These are phyloP conservation scores for Tremella mesenterica DNA, from an alignment of 768 basidiomycete genomes.

Conservation along the genomic window DNA sequence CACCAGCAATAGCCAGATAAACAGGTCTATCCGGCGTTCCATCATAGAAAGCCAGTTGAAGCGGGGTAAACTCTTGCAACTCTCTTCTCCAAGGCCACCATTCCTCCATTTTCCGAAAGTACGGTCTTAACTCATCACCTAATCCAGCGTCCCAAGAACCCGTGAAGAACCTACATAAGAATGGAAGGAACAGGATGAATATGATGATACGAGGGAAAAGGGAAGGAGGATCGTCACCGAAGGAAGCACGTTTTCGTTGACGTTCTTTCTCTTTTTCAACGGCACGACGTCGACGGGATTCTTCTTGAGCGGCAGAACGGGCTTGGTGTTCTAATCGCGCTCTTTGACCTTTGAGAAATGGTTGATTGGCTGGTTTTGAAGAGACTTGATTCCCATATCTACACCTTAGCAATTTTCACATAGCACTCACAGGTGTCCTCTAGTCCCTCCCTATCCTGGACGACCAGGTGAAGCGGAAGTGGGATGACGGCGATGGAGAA, in stretches of 20 bases:
- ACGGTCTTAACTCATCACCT: neutral
- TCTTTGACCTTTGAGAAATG: slow-evolving; percentile 50
- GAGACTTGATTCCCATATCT: slow-evolving; percentile 51
- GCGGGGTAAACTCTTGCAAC: slow-evolving; percentile 57
- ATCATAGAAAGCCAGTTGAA: slow-evolving; percentile 58
- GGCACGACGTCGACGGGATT: slow-evolving; percentile 52
- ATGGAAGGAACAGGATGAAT: slow-evolving; percentile 19
- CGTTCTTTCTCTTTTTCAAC: no score
- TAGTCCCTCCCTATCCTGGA: no score
- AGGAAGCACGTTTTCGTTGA: slow-evolving; percentile 25
- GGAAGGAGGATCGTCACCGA: slow-evolving; percentile 50
- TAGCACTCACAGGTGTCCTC: no score
- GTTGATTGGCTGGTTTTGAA: slow-evolving; percentile 55
- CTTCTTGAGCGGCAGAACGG: slow-evolving; percentile 34
- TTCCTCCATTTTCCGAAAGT: neutral
- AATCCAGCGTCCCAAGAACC: slow-evolving; percentile 9
- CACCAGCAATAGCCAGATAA: slow-evolving; percentile 84
- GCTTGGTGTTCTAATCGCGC: slow-evolving; percentile 58
- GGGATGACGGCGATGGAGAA: no score
- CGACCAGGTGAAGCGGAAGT: no score
- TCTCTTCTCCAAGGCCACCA: slow-evolving; percentile 37
- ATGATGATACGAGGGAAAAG: slow-evolving; percentile 46
- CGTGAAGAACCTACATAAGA: slow-evolving; percentile 53
- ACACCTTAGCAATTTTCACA: neutral
- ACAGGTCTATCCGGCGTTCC: slow-evolving; percentile 62